Base-by-base conservation (phyloP, 352 stramenopile species). In the Phytophthora tubulina region DNA sequence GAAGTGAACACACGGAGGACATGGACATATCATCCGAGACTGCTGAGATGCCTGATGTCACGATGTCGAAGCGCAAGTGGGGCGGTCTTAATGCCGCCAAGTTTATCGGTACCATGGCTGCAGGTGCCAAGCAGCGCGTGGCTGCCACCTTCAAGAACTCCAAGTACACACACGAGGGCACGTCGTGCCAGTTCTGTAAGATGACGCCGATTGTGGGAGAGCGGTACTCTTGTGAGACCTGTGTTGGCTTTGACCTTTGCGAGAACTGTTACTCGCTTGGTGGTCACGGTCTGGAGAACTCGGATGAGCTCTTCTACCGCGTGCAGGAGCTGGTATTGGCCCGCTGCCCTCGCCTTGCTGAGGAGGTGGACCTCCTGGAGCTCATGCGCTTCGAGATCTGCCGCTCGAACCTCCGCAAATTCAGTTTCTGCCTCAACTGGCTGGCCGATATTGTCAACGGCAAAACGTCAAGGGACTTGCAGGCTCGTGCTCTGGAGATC, bases 361-460 rank as follows among this genome's bases (percentile, higher is more conserved):
- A 89, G 15, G 84, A 94, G 50, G 75, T 91, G 9, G 85, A 94
- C 45, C 74, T 94, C 44, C 67, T 96, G 14, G 89, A 94, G 73
- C 78, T 96, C 21, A 78, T 96, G 67, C 89, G 89, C 21, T 96
- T 94, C 60, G 89, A 96, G 70, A 96, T 96, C 54, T 96, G 89
- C 44, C 84, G 86, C 50, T 91, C 83, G n/a, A 95, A 93, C 42
- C 57, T 95, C 62, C 88, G 88, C 70, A 95, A 95, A 69, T 95
- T 94, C 54, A 92, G 74, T 42, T 95, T 95, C 55, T 92, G 86
- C 31, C 78, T 93, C 62, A 92, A 94, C 58, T 95, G 88, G 88
- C 70, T 95, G 31, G 86, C 86, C 42, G 88, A 95, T 61, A 92
- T 95, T 49, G 69, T 95, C 51, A 91, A 88, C 62, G 88, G 88